Evolutionary conservation across 345 rosid species (phyloP).

Genomic region (Populus deltoides): DNA sequence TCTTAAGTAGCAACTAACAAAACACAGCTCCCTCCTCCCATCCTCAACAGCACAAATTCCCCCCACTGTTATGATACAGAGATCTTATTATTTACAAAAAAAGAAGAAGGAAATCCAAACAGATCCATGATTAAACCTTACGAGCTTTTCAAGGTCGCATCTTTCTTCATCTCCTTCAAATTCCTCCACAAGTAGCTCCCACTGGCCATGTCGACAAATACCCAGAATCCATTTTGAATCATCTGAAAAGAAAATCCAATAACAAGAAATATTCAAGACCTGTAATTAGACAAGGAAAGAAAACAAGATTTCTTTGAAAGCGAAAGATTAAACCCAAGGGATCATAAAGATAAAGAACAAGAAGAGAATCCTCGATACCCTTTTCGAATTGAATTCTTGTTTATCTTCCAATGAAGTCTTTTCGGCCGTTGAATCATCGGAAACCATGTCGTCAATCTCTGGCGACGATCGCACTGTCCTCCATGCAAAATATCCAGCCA

Average conservation of each 20-base stretch:
- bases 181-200: constrained; percentile 35
- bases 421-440: constrained; percentile 39
- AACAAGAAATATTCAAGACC: too few species aligned
- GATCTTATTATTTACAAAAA: neutral
- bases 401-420: constrained; percentile 31
- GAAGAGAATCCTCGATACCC: constrained; percentile 33
- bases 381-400: constrained; percentile 40
- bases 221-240: constrained; percentile 32
- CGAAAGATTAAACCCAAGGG: neutral
- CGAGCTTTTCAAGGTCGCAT: constrained; percentile 2
- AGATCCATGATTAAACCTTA: too few species aligned
- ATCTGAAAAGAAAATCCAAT: constrained; percentile 28
- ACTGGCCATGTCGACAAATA: constrained; percentile 35
- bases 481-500: constrained; percentile 54
- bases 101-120: neutral
- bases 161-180: constrained; percentile 45
- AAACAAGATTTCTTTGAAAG: neutral
- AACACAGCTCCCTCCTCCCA: too few species aligned
- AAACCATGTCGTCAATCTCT: constrained; percentile 28
- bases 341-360: neutral
- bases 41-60: too few species aligned
- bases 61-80: too few species aligned
- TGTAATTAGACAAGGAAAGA: too few species aligned
- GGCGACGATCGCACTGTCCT: constrained; percentile 66
- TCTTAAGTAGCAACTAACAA: too few species aligned